Percentiles rank a stretch among this genome's conserved stretches.
Conservation (phyloP, 306 rosid species). For the Benincasa hispida region DNA sequence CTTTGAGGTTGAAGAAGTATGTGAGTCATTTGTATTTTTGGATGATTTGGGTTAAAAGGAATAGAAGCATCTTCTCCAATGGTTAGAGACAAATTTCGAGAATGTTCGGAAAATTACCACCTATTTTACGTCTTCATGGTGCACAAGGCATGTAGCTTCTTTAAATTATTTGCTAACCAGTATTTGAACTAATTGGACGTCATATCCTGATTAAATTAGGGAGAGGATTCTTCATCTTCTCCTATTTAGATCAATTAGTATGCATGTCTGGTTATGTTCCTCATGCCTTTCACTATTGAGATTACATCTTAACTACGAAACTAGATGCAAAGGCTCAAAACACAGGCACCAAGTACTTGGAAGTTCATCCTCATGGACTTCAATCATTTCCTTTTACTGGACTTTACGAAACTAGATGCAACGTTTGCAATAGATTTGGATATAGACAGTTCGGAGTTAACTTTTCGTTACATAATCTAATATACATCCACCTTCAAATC, state of each 20-base stretch:
- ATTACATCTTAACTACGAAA: background rate
- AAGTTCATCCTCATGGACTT: background rate
- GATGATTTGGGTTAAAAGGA: background rate
- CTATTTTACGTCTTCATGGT: background rate
- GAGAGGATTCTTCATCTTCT: background rate
- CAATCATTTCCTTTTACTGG: background rate
- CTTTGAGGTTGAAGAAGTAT: background rate
- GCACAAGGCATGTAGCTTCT: background rate
- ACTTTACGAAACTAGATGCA: background rate
- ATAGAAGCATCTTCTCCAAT: background rate
- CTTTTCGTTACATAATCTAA: background rate
- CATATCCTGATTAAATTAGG: background rate
- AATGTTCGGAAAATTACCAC: background rate
- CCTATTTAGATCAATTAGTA: background rate
- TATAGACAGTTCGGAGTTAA: background rate
- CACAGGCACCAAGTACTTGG: background rate
- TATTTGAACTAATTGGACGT: background rate
- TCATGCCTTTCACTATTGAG: background rate
- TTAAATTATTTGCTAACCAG: background rate
- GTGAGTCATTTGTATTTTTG: background rate
- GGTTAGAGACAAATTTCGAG: background rate
- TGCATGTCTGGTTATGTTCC: background rate
- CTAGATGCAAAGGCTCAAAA: too few species aligned
- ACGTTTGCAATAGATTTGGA: background rate
- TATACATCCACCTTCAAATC: background rate